Evolutionary conservation across 331 rosid genomes (phyloP), one percentile per base, ranked within the genome.

Genomic region (Quercus phellos): DNA sequence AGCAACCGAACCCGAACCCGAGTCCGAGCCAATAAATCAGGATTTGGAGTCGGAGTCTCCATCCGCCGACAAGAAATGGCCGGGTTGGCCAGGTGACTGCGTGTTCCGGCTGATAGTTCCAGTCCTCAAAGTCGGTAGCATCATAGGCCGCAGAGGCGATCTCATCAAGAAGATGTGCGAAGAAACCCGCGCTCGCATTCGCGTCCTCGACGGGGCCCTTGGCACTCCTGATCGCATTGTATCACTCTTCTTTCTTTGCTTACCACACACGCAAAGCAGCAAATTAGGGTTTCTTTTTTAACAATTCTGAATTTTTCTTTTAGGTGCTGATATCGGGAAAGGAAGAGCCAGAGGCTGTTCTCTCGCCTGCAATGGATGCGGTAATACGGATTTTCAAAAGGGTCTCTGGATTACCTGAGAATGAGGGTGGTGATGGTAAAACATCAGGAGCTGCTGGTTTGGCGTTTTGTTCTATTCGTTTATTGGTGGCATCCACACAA

Each of bases 51-150:
- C 74, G 27, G 61, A 63, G 14, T 11, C 72, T 53, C 56, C 29
- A n/a, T 51, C 88, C 77, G 34, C 79, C 51, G 99, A 91, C 59
- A 93, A 85, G 66, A 84, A 80, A 74, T 95, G 99, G 99, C 96
- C 97, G 0, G 99, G 99, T 19, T 95, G 99, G 98, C 99, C 99
- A 0, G 99, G 99, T 2, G 84, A 90, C 82, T 93, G 91, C 77
- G 98, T 93, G 70, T 95, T 91, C 72, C 89, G 99, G 22, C 87
- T 91, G 5, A 83, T 95, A 24, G 98, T 91, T 38, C 99, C 98
- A 32, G 94, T 93, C 19, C 78, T 83, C 10, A 95, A 93, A 75
- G 99, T 95, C 0, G 99, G 99, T 27, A 86, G 96, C 89, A 95
- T 95, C 64, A 95, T 95, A 32, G 99, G 99, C 0, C 93, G 98